Conservation (phyloP, 2,329 filamentous ascomycete species). For the Zymoseptoria passerinii region DNA sequence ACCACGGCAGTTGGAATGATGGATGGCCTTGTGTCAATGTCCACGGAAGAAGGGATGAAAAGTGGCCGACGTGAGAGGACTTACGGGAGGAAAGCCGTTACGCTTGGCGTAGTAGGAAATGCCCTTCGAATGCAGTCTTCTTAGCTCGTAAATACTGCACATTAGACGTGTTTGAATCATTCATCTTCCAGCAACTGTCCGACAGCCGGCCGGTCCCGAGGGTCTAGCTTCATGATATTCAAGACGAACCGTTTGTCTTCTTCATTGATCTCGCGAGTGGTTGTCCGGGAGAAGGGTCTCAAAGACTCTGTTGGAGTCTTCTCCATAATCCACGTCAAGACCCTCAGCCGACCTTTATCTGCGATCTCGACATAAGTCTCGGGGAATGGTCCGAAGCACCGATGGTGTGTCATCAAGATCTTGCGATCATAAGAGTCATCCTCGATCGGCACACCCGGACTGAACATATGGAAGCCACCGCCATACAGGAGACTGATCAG, state of each 20-base stretch:
- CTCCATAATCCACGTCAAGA: conserved; percentile 4
- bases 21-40: too few species aligned
- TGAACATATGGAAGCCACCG: conserved; percentile 20
- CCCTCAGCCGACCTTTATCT: conserved; percentile 6
- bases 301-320: conserved; percentile 1
- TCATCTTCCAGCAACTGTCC: conserved; percentile 32
- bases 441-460: conserved; percentile 9
- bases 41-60: too few species aligned
- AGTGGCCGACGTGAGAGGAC: too few species aligned
- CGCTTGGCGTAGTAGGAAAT: too few species aligned
- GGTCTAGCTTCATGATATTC: conserved; percentile 40
- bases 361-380: conserved; percentile 19
- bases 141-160: too few species aligned
- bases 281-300: conserved; percentile 18
- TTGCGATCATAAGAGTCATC: conserved; percentile 21
- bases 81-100: too few species aligned
- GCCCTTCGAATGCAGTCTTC: too few species aligned
- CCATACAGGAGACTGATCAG: conserved; percentile 25
- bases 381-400: conserved; percentile 24
- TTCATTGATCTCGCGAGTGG: conserved; percentile 24
- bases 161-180: conserved; percentile 26
- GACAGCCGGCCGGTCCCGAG: conserved; percentile 35
- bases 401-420: conserved; percentile 20
- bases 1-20: too few species aligned
- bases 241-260: conserved; percentile 32